phyloP scores from a whole-genome alignment of 352 stramenopile genomes.

The Hyaloperonospora arabidopsidis region DNA sequence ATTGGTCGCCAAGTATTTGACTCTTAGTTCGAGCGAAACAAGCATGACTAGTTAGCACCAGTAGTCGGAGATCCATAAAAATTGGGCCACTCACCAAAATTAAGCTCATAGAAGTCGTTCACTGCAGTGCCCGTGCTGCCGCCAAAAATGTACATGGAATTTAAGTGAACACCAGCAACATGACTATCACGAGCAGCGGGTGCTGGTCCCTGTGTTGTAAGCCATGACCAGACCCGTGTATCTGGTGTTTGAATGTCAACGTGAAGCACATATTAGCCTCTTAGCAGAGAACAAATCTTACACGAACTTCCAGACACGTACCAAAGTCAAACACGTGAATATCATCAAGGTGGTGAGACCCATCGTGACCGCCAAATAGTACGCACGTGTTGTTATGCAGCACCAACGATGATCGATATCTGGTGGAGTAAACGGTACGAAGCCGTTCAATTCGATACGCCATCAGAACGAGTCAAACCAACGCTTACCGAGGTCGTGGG shows the following conservation, averaged over 20 bases:
- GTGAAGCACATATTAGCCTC: not conserved
- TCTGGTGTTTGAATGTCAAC: conserved; percentile 25
- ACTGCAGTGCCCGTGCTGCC: conserved; percentile 93
- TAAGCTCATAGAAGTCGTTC: conserved; percentile 97
- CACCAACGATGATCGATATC: conserved; percentile 87
- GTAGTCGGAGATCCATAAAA: not conserved
- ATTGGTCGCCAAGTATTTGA: conserved; percentile 64
- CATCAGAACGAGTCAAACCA: not conserved
- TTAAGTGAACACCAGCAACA: conserved; percentile 89
- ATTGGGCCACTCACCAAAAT: conserved; percentile 36
- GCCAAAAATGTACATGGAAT: conserved; percentile 94
- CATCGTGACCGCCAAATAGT: conserved; percentile 96
- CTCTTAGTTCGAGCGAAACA: conserved; percentile 25
- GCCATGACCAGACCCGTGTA: conserved; percentile 80
- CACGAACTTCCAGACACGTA: conserved; percentile 7
- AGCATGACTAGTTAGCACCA: not conserved
- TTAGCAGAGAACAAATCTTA: conserved; percentile 2
- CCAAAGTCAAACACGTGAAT: conserved; percentile 96
- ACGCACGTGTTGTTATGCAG: conserved; percentile 90
- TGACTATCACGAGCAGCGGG: conserved; percentile 95
- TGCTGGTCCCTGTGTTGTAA: conserved; percentile 83
- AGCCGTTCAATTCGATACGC: conserved; percentile 1
- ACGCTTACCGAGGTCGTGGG: conserved; percentile 50
- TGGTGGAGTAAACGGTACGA: conserved; percentile 14
- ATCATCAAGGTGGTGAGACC: conserved; percentile 94